Evolutionary conservation across 352 stramenopile genomes (phyloP).

Genomic region (Pilasporangium apinafurcum): DNA sequence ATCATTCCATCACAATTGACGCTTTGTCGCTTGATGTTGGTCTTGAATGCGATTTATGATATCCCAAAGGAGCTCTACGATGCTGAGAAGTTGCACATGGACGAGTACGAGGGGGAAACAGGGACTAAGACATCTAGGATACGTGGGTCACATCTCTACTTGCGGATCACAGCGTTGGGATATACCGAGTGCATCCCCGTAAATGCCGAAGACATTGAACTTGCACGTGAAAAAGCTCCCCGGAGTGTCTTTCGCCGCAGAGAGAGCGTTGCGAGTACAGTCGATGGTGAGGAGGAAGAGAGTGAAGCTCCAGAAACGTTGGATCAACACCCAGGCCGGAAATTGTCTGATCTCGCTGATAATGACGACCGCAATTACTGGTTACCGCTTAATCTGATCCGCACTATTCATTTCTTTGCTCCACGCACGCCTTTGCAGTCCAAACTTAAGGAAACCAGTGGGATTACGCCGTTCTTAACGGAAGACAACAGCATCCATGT

Average conservation of each 20-base stretch:
- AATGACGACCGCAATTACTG: conserved; percentile 45
- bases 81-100: conserved; percentile 34
- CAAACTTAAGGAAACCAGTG: conserved; percentile 74
- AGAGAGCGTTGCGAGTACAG: conserved; percentile 16
- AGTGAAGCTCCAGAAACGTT: conserved; percentile 9
- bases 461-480: conserved; percentile 50
- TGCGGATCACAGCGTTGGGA: conserved; percentile 64
- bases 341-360: conserved; percentile 4
- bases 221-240: conserved; percentile 38
- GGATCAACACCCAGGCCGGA: too few species aligned
- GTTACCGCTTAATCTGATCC: conserved; percentile 69
- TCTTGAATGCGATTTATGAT: conserved; percentile 80
- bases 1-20: conserved; percentile 61
- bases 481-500: conserved; percentile 72
- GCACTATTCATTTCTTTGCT: conserved; percentile 71
- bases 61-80: conserved; percentile 72
- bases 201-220: conserved; percentile 40
- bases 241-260: conserved; percentile 26
- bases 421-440: conserved; percentile 63
- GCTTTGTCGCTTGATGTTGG: conserved; percentile 67
- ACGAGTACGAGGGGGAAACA: conserved; percentile 14
- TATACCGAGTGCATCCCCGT: conserved; percentile 77
- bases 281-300: conserved; percentile 14
- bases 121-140: conserved; percentile 11
- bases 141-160: conserved; percentile 42